Conservation (phyloP, 2,329 filamentous ascomycete genomes). For the Cytospora paraplurivora region DNA sequence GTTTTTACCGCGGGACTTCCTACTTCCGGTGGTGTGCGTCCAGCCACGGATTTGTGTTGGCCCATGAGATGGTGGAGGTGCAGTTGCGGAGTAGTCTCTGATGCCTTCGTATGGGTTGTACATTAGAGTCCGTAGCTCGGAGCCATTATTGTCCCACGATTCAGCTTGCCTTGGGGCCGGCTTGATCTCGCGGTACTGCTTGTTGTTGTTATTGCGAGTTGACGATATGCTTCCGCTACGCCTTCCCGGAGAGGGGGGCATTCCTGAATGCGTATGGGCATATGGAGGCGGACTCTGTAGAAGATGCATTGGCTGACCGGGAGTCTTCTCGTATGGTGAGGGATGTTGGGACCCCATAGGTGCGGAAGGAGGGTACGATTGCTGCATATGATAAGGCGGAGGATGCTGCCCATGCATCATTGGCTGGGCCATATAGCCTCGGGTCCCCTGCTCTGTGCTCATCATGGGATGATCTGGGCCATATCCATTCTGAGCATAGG, state of each 20-base stretch:
- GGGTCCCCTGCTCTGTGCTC: constrained; percentile 25
- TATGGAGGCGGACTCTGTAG: constrained; percentile 27
- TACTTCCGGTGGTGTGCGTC: constrained; percentile 50
- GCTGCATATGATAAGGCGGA: constrained; percentile 15
- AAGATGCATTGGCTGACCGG: constrained; percentile 19
- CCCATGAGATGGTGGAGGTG: constrained; percentile 57
- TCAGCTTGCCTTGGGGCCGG: constrained; percentile 56
- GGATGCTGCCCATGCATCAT: constrained; percentile 23
- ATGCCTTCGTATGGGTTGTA: constrained; percentile 58
- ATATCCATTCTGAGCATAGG: constrained; percentile 24
- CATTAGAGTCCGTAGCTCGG: constrained; percentile 60
- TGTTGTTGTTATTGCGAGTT: constrained; percentile 30
- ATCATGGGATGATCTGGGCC: constrained; percentile 28
- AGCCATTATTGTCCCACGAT: constrained; percentile 47
- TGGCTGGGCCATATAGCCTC: constrained; percentile 27
- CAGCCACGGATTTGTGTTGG: constrained; percentile 60
- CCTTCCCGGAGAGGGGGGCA: constrained; percentile 35
- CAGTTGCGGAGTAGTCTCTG: constrained; percentile 58
- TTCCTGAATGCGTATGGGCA: constrained; percentile 29
- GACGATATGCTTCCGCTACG: constrained; percentile 39
- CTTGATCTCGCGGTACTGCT: constrained; percentile 58
- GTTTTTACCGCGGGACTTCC: constrained; percentile 37
- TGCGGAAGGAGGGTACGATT: constrained; percentile 17
- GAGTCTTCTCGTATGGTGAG: constrained; percentile 9
- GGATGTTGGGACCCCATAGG: constrained; percentile 11